Evolutionary conservation across 2,329 filamentous ascomycete species (phyloP), one percentile per base, ranked within the genome.

Genomic region (Aspergillus cejpii): DNA sequence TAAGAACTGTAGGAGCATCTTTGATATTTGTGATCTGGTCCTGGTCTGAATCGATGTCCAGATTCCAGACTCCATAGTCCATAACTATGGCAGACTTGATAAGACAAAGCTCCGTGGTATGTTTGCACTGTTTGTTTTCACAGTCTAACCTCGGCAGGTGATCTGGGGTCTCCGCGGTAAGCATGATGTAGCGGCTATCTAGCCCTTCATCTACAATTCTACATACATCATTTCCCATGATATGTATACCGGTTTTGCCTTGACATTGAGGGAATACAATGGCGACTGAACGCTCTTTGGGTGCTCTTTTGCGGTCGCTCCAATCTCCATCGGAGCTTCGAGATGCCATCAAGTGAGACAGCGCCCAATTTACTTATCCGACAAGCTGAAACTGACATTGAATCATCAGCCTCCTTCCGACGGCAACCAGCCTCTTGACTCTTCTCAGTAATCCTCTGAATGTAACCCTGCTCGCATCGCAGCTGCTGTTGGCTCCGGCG

Each of bases 381-480:
- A 31, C 31, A 42, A 44, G 36, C 33, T 45, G 41, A 37, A 36
- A 53, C 50, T 40, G 41, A 42, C 29, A 44, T 41, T 39, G 41
- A 28, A 38, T 29, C 36, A 19, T 42, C 50, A 77, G 66, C 48
- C 67, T 83, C 24, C 74, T 83, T 29, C 77, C 76, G 19, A 71
- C 68, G 12, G 68, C 70, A n/a, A 71, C 70, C 12, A 67, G 67
- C 37, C 65, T 74, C 36, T 54, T 74, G 11, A 67, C 69, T 5
- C 56, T 70, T 1, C 71, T 83, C 10, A 75, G 76, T 26, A 83
- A 83, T 46, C 79, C 78, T 1, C 62, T 81, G 39, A 83, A 83
- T 48, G 65, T 83, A 43, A 79, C 75, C 2, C 68, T 83, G 0
- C 68, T 83, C 5, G 75, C 79, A 0, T 77, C 76, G 12, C 79